Evolutionary conservation across 352 stramenopile genomes (phyloP).

Genomic region (Phytophthora fragariae): DNA sequence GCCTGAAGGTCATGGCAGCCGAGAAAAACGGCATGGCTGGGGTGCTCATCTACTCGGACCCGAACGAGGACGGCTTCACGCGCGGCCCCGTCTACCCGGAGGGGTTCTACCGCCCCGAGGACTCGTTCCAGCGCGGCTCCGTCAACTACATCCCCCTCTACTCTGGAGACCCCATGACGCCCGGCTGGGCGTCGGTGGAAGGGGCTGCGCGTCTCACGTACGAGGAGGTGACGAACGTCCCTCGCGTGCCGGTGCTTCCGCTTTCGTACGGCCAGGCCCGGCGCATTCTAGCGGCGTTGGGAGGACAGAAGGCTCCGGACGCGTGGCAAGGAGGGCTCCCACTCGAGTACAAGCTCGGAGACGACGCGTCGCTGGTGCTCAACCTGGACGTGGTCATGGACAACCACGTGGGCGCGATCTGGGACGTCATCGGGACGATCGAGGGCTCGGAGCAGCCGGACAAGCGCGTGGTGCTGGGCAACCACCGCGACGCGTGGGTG

Average conservation of each 20-base stretch:
- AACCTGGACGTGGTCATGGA: slow-evolving; percentile 74
- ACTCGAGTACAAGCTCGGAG: slow-evolving; percentile 76
- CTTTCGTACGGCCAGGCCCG: slow-evolving; percentile 81
- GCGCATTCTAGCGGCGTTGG: slow-evolving; percentile 67
- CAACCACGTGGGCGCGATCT: slow-evolving; percentile 78
- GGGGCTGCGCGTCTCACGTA: slow-evolving; percentile 41
- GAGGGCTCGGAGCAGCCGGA: slow-evolving; percentile 54
- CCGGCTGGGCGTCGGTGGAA: slow-evolving; percentile 43
- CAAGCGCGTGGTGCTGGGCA: slow-evolving; percentile 64
- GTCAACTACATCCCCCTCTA: slow-evolving; percentile 75
- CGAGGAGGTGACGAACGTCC: slow-evolving; percentile 47
- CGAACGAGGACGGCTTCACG: slow-evolving; percentile 66
- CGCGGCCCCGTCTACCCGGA: slow-evolving; percentile 47
- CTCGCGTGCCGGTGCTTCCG: slow-evolving; percentile 39
- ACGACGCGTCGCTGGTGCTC: slow-evolving; percentile 53
- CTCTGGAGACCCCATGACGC: slow-evolving; percentile 71
- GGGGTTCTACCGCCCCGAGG: slow-evolving; percentile 39
- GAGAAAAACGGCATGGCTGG: slow-evolving; percentile 56
- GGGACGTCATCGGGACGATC: slow-evolving; percentile 55
- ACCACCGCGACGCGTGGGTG: slow-evolving; percentile 84
- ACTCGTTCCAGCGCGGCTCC: slow-evolving; percentile 83
- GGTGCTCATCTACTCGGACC: slow-evolving; percentile 80
- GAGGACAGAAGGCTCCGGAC: slow-evolving; percentile 52
- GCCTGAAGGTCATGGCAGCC: slow-evolving; percentile 72
- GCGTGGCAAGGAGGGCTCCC: slow-evolving; percentile 64